Evolutionary conservation across 2,329 filamentous ascomycete genomes (phyloP), one percentile per base, ranked within the genome.

Genomic region (Bipolaris victoriae): DNA sequence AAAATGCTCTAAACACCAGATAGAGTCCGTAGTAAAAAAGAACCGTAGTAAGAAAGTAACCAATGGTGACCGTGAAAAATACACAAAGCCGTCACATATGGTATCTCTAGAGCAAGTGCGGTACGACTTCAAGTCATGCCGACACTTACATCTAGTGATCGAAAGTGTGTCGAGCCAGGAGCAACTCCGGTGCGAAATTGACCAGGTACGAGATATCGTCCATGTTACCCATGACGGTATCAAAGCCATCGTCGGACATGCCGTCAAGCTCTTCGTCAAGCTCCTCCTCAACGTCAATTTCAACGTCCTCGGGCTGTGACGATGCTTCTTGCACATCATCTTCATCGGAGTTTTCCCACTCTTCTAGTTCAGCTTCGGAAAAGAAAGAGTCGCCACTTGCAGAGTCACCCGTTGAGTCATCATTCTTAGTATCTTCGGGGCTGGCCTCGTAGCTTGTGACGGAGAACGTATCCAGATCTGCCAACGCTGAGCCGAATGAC

Each of bases 161-260:
- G 29, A 64, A 43, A 20, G 61, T 37, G 20, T 61, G 52, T 9
- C 50, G 39, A 46, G n/a, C 33, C 18, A 64, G 46, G 18, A 68
- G 24, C 44, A 68, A 24, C 2, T 60, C 58, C 24, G 66, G 66
- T 13, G 64, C 64, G 29, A 68, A 67, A n/a, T 67, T 68, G 5
- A 52, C 56, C 59, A 67, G 53, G 37, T 62, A 68, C 16, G 51
- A 54, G 5, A 45, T 29, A 9, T 67, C 57, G 29, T 60, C 51
- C 50, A 67, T 45, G 26, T 64, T 64, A 1, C 37, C 44, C 15
- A 68, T 48, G 9, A 68, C 55, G 1, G 53, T 53, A 15, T 64
- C 52, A 7, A 64, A 39, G 1, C 62, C 58, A 1, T 62, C 60
- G 18, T 57, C 37, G 3, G 41, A 43, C 10, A 68, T 45, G 11